Evolutionary conservation across 768 basidiomycete species (phyloP).

Genomic region (Xerocomellus dryophilus): DNA sequence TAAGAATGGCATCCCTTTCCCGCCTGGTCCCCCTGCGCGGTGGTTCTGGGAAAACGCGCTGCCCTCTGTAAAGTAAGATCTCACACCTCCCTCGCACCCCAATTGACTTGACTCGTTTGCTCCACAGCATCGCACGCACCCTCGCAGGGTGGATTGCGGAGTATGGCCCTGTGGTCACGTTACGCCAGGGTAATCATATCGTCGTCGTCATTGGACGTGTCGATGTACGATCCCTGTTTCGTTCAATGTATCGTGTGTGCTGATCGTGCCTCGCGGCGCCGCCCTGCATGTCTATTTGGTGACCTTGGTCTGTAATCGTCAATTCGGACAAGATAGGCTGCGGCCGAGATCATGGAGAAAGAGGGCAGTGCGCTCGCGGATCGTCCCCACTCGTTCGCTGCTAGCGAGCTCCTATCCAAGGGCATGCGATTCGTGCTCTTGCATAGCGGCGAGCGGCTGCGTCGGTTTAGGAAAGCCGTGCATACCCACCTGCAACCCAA

Average conservation of each 20-base stretch:
- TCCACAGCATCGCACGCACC: constrained; percentile 14
- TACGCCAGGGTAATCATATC: constrained; percentile 43
- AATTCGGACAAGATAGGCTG: constrained; percentile 37
- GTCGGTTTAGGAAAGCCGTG: constrained; percentile 50
- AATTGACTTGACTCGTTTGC: neutral
- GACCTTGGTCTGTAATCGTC: neutral
- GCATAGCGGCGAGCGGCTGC: constrained; percentile 33
- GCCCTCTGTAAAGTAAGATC: constrained; percentile 19
- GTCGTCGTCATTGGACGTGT: constrained; percentile 21
- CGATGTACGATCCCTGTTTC: constrained; percentile 11
- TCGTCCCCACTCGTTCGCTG: constrained; percentile 49
- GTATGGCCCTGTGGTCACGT: constrained; percentile 56
- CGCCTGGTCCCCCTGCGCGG: constrained; percentile 25
- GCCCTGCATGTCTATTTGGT: neutral
- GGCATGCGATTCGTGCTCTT: constrained; percentile 49
- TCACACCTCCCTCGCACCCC: neutral
- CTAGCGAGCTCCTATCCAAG: constrained; percentile 49
- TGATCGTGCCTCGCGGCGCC: neutral
- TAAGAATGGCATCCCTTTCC: constrained; percentile 16
- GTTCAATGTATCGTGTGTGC: neutral
- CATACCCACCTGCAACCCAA: constrained; percentile 54
- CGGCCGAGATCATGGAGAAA: constrained; percentile 59
- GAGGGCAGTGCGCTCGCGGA: constrained; percentile 49
- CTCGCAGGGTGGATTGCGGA: constrained; percentile 52
- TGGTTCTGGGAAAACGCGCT: constrained; percentile 26